Evolutionary conservation across 768 basidiomycete species (phyloP).

Genomic region (Leccinum fibrillosum): DNA sequence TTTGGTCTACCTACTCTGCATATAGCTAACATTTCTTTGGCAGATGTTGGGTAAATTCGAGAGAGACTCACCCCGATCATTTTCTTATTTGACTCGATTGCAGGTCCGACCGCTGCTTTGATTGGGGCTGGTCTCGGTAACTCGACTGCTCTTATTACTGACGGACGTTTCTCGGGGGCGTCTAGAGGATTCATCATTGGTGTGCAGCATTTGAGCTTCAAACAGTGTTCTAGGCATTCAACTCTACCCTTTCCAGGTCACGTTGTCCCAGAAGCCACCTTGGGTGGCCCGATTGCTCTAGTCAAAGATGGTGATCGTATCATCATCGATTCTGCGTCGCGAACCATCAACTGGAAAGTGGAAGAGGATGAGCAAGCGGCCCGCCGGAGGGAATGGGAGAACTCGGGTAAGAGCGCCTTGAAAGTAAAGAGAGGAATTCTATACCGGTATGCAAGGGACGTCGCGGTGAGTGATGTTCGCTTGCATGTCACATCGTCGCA

Average conservation of each 20-base stretch:
- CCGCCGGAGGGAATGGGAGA: constrained; percentile 68
- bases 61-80: background rate
- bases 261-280: constrained; percentile 60
- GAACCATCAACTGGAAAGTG: constrained; percentile 72
- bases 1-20: background rate
- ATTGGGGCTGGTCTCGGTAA: constrained; percentile 80
- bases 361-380: constrained; percentile 59
- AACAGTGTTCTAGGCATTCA: constrained; percentile 35
- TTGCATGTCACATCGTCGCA: background rate
- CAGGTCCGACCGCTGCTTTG: constrained; percentile 77
- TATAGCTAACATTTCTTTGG: constrained; percentile 1
- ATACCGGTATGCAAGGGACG: constrained; percentile 79
- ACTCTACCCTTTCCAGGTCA: constrained; percentile 44
- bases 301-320: constrained; percentile 81
- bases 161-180: constrained; percentile 88
- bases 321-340: constrained; percentile 63
- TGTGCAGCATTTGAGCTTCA: constrained; percentile 14
- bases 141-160: constrained; percentile 80
- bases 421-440: constrained; percentile 74
- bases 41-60: constrained; percentile 44
- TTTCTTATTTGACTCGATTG: constrained; percentile 9
- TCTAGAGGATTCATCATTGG: constrained; percentile 64
- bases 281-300: constrained; percentile 86
- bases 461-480: constrained; percentile 61
- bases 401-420: constrained; percentile 56